Evolutionary conservation across 768 basidiomycete genomes (phyloP).

Genomic region (Paxillus ammoniavirescens): DNA sequence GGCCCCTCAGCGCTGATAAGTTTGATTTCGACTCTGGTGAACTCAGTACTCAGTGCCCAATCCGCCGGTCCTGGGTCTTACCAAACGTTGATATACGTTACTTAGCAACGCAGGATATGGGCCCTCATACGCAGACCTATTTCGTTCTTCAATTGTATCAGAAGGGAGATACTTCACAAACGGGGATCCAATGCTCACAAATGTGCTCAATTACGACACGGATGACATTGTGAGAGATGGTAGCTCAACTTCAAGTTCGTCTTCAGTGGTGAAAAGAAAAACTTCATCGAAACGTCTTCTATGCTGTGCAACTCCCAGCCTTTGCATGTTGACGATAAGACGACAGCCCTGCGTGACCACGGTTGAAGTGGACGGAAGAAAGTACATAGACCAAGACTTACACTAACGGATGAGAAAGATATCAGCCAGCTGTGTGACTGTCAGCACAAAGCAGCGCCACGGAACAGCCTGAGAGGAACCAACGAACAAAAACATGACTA

Average conservation of each 20-base stretch:
- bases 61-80: no score
- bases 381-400: slow-evolving; percentile 7
- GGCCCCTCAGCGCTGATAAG: no score
- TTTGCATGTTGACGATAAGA: slow-evolving; percentile 25
- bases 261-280: background rate
- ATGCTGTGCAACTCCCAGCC: background rate
- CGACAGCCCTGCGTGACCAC: slow-evolving; percentile 16
- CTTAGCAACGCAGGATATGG: no score
- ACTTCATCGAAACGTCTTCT: background rate
- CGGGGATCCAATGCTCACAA: no score
- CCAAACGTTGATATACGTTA: no score
- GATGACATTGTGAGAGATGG: no score
- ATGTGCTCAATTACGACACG: no score
- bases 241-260: background rate
- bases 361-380: background rate
- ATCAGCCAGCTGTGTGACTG: slow-evolving; percentile 13
- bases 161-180: no score
- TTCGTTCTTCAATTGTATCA: no score
- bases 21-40: no score
- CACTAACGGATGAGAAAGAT: slow-evolving; percentile 12
- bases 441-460: slow-evolving; percentile 3
- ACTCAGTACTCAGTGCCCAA: no score
- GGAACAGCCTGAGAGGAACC: background rate
- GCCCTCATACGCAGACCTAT: no score
- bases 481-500: slow-evolving; percentile 6